Evolutionary conservation across 805 yeast genomes (phyloP).

Genomic region (Torulaspora indica): DNA sequence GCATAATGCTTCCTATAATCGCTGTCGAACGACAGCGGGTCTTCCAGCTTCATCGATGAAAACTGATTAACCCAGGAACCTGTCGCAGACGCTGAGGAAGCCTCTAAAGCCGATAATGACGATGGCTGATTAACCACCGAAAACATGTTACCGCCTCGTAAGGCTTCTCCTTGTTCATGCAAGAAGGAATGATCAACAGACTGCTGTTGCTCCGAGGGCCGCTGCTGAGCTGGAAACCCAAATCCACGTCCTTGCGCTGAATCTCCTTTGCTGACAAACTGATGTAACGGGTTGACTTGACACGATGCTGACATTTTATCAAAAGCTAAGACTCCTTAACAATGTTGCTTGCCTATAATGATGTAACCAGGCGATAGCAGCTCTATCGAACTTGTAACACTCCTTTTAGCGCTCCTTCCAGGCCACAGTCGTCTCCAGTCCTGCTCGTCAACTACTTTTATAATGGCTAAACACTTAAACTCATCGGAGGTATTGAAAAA

Average conservation of each 20-base stretch:
- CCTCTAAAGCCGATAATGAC: slow-evolving; percentile 3
- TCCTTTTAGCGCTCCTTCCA: no score
- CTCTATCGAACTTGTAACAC: neutral
- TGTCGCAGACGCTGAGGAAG: neutral
- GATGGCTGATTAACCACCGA: slow-evolving; percentile 9
- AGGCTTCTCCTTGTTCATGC: neutral
- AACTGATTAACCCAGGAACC: slow-evolving; percentile 26
- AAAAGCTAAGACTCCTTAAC: neutral
- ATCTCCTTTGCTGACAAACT: slow-evolving; percentile 17
- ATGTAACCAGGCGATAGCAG: neutral
- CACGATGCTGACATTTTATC: slow-evolving; percentile 13
- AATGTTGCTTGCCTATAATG: neutral
- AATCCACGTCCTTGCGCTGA: slow-evolving; percentile 6
- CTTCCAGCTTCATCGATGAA: slow-evolving; percentile 27
- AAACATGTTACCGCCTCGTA: slow-evolving; percentile 4
- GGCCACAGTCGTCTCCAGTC: neutral
- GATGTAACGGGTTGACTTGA: slow-evolving; percentile 23
- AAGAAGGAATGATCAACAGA: slow-evolving; percentile 3
- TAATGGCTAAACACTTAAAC: slow-evolving; percentile 1
- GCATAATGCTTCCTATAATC: slow-evolving; percentile 30
- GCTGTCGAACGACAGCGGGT: slow-evolving; percentile 30
- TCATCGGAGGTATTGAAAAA: neutral
- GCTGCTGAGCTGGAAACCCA: slow-evolving; percentile 7
- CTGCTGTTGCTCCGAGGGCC: slow-evolving; percentile 2
- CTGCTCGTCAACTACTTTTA: slow-evolving; percentile 1